phyloP scores from a whole-genome alignment of 2,329 filamentous ascomycete genomes.

The Chaetoscypha palmicola region DNA sequence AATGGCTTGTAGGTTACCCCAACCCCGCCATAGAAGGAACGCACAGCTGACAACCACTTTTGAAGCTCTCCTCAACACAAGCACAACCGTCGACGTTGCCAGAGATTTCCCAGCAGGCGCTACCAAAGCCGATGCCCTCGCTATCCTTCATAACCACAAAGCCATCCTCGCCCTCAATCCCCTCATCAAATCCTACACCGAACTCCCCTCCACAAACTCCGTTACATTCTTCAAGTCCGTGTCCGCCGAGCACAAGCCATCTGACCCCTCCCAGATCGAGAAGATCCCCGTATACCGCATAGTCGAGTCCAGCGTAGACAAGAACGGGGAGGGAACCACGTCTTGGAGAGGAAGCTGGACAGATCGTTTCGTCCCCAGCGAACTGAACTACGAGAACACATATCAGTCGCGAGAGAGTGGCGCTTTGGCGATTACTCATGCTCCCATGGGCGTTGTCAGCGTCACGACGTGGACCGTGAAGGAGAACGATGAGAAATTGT shows the following conservation, averaged over 20 bases:
- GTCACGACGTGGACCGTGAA: conserved; percentile 65
- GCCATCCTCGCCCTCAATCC: conserved; percentile 85
- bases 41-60: neutral
- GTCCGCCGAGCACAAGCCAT: conserved; percentile 2
- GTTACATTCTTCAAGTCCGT: conserved; percentile 56
- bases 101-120: conserved; percentile 67
- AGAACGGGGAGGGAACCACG: conserved; percentile 65
- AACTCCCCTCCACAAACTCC: conserved; percentile 3
- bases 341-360: conserved; percentile 69
- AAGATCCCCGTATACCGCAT: conserved; percentile 22
- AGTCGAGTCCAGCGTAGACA: conserved; percentile 32
- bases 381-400: conserved; percentile 22
- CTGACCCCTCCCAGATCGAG: conserved; percentile 1
- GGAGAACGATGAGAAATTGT: conserved; percentile 65
- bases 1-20: conserved; percentile 24
- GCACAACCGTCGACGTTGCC: conserved; percentile 37
- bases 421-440: conserved; percentile 26
- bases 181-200: conserved; percentile 39
- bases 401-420: conserved; percentile 19
- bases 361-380: conserved; percentile 23
- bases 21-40: neutral
- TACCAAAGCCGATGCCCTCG: conserved; percentile 58
- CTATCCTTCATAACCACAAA: conserved; percentile 68
- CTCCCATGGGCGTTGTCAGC: conserved; percentile 33
- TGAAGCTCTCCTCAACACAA: conserved; percentile 22